These are phyloP conservation scores for Phyllosticta citriasiana DNA, from an alignment of 2,329 filamentous ascomycete genomes.

Conservation along the genomic window DNA sequence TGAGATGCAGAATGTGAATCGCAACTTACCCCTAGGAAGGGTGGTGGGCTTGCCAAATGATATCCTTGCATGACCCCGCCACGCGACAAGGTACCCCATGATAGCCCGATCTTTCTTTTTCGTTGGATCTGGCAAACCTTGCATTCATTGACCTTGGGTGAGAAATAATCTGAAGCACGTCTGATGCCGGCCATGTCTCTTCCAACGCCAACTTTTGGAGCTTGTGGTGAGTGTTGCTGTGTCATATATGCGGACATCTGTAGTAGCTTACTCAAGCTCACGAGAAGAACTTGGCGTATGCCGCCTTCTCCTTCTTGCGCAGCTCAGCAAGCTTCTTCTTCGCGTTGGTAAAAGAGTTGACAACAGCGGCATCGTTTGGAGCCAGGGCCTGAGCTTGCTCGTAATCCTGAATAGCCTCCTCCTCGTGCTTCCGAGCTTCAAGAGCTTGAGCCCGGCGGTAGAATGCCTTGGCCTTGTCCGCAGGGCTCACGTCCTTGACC, in stretches of 20 bases:
- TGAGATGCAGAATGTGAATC: background rate
- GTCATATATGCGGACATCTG: background rate
- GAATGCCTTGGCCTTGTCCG: slow-evolving; percentile 79
- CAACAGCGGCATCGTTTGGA: slow-evolving; percentile 65
- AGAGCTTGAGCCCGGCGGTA: slow-evolving; percentile 75
- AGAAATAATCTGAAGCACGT: background rate
- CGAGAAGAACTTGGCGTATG: slow-evolving; percentile 58
- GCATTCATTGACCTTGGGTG: background rate
- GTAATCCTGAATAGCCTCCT: slow-evolving; percentile 49
- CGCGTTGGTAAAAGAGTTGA: slow-evolving; percentile 63
- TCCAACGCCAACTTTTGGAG: background rate
- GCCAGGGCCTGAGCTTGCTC: slow-evolving; percentile 34
- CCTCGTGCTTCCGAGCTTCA: slow-evolving; percentile 72
- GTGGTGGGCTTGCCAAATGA: background rate
- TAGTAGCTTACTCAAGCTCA: background rate
- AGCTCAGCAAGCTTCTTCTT: slow-evolving; percentile 67
- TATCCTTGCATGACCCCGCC: background rate
- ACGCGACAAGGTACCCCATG: background rate
- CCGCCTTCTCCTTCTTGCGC: slow-evolving; percentile 80
- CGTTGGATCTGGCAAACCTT: background rate
- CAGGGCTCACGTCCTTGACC: slow-evolving; percentile 51
- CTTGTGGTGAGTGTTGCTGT: background rate
- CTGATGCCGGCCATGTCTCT: background rate
- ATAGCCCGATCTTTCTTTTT: background rate
- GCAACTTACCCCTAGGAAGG: background rate